Evolutionary conservation across 2,329 filamentous ascomycete genomes (phyloP), one percentile per base, ranked within the genome.

Genomic region (Bisporella sp.): DNA sequence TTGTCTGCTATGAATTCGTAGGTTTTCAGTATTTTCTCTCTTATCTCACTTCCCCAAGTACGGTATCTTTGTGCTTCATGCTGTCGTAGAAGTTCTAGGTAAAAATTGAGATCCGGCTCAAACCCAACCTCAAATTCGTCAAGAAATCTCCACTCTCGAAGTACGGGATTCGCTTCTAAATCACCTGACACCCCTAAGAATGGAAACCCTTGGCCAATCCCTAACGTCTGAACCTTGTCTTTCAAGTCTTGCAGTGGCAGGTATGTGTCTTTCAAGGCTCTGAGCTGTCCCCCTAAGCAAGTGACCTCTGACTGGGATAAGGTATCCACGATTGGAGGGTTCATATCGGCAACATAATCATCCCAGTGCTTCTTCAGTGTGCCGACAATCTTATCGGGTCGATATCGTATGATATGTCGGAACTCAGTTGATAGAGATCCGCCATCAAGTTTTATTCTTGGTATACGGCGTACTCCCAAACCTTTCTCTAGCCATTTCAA

Each of bases 121-220:
- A 55, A 57, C 11, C 39, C 41, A 29, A 57, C 54, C 1, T 40
- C 33, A 49, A 57, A 58, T 41, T 46, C 39, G 2, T 32, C 50
- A 33, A 58, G 53, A 40, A 58, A 58, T 31, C 45, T 54, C 56
- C 54, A 58, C 33, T 54, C 52, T 49, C 45, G 35, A 29, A 32
- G 29, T 32, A 41, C 12, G n/a, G 5, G 31, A 39, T 39, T 39
- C 3, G 33, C 52, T 41, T 51, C 50, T 0, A 33, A 8, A 51
- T 47, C n/a, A 44, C 31, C 42, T 4, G 46, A 29, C 31, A 54
- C 21, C 9, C 7, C n/a, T 9, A 56, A n/a, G 13, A 57, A 56
- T 33, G 49, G 55, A 39, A 57, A 57, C 11, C 9, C 31, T 49
- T 28, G 42, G 31, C 11, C 12, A 43, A 57, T 45, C 40, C 52